Evolutionary conservation across 2,329 filamentous ascomycete species (phyloP), one percentile per base, ranked within the genome.

Genomic region (Nemania sp.): DNA sequence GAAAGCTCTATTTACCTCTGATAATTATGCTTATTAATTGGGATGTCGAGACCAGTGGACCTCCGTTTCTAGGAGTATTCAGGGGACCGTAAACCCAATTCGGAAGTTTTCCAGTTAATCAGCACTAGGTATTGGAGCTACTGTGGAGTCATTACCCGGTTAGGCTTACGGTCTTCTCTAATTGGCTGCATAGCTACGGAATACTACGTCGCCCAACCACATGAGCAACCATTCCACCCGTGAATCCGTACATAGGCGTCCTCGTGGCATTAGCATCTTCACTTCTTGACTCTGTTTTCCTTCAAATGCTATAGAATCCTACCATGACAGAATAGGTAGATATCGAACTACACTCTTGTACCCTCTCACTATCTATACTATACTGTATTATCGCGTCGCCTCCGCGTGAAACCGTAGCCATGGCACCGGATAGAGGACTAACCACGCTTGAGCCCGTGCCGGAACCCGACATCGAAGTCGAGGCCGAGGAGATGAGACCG

Each of bases 341-440:
- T n/a, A 13, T 27, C 1, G 10, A 38, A 24, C 8, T 11, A 47
- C 6, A 45, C 5, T 7, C 41, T 45, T 8, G 15, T n/a, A n/a
- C 5, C 49, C 24, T n/a, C 15, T 20, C 5, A 8, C 38, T 49
- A 2, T 20, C 22, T 35, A 20, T 45, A 10, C 11, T 41, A 3
- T 29, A 41, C 20, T 45, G 10, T 32, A 18, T 22, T 10, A 18
- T 43, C 22, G 10, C 20, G 15, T 15, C 47, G 18, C 27, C 32
- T 38, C 47, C 32, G 29, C 45, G 52, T 26, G 26, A 45, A 55
- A 24, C 54, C 24, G 22, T 49, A 8, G 32, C 26, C 10, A 77
- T 77, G 75, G 70, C 76, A 1, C 74, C 76, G n/a, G 75, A 77
- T 54, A 75, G 75, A 73, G 73, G 73, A 64, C 62, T 69, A 27